Base-by-base conservation (phyloP, 768 basidiomycete genomes). In the Mycena pura region DNA sequence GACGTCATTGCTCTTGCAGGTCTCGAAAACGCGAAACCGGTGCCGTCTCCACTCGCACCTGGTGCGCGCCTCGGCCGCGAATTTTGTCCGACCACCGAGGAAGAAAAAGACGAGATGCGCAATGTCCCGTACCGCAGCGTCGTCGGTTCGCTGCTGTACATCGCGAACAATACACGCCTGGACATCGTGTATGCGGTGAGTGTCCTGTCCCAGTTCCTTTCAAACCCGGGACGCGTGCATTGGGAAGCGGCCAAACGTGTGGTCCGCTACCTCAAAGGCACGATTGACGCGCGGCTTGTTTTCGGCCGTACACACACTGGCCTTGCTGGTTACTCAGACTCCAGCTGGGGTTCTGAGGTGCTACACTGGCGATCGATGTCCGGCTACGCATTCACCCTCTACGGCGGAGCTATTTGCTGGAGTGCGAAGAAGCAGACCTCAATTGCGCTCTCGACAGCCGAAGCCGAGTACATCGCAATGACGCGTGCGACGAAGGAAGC, bases 401-500 rank as follows among this genome's bases (percentile, higher is more conserved):
- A 57, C 22, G 69, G 72, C 0, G 74, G 73, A 8, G 63, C 69
- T 2, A 67, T 82, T 6, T 63, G 65, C 11, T 82, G 80, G 78
- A 58, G 62, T 6, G 70, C 74, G 0, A 62, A 69, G 24, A 64
- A 71, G 31, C 81, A 81, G 64, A 38, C 67, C 1, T 64, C 69
- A 1, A 68, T 78, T 31, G 63, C 78, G 0, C 57, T 67, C 0
- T 82, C 78, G 0, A 77, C 76, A 0, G 72, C 71, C 5, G 76
- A 82, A 53, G 74, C 77, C 0, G 78, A 80, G 63, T 80, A 77
- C 63, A 56, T 61, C 53, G 59, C 53, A n/a, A 39, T 60, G 1
- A 65, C 67, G 8, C 62, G 70, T 25, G 64, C 73, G 11, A 44
- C 67, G 14, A 65, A 68, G 15, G 57, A 64, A 25, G 52, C 64